These are phyloP conservation scores for Onygenales sp. DNA, from an alignment of 2,329 filamentous ascomycete genomes.

Conservation along the genomic window DNA sequence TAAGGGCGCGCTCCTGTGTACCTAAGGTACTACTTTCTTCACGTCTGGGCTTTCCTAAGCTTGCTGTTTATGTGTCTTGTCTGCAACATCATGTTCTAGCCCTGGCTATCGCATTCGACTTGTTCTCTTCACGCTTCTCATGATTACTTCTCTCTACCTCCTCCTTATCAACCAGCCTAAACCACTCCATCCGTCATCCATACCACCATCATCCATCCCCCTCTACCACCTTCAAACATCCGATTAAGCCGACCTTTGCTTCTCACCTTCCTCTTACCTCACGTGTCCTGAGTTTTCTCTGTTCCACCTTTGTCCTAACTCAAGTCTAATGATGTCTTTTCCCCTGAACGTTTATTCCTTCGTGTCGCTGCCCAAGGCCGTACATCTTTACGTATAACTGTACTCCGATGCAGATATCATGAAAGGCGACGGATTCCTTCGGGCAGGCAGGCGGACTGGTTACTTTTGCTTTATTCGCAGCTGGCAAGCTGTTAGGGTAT, in stretches of 20 bases:
- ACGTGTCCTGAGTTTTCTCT: conserved; percentile 12
- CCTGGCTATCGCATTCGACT: too few relatives aligned
- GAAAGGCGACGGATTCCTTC: conserved; percentile 12
- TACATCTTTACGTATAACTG: conserved; percentile 14
- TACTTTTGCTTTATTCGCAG: conserved; percentile 4
- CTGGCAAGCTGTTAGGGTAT: conserved; percentile 12
- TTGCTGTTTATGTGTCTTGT: too few relatives aligned
- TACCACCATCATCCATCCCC: too few relatives aligned
- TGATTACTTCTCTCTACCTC: too few relatives aligned
- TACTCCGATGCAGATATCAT: conserved; percentile 14
- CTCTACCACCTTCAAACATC: too few relatives aligned
- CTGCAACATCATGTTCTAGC: too few relatives aligned
- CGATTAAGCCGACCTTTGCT: too few relatives aligned
- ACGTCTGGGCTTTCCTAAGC: too few relatives aligned
- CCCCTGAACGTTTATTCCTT: conserved; percentile 3
- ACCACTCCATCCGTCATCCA: too few relatives aligned
- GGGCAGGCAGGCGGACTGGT: conserved; percentile 8
- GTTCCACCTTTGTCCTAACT: conserved; percentile 7
- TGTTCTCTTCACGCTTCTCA: too few relatives aligned
- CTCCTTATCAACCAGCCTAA: too few relatives aligned
- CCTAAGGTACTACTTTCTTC: too few relatives aligned
- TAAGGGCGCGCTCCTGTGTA: background rate
- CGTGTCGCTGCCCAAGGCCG: conserved; percentile 3
- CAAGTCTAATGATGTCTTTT: background rate
- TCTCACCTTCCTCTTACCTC: background rate